Percentiles rank a stretch among this genome's conserved stretches.
Conservation (phyloP, 306 rosid species). For the Cicer chorassanicum region DNA sequence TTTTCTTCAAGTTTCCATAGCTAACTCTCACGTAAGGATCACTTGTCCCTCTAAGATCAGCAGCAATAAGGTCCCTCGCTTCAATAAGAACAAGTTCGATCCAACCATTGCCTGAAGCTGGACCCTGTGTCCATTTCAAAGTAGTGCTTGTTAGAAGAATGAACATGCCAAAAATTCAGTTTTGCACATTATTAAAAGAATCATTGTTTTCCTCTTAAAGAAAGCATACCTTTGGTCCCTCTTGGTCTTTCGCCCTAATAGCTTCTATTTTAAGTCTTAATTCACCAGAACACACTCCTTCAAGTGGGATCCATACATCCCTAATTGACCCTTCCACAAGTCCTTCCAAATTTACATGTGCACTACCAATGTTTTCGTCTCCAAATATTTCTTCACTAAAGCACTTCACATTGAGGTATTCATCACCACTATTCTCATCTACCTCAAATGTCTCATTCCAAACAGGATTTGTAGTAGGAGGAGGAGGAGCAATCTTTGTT, state of each 20-base stretch:
- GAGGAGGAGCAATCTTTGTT: conserved; percentile 63
- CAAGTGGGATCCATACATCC: conserved; percentile 97
- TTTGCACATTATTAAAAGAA: conserved; percentile 23
- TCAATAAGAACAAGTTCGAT: conserved; percentile 86
- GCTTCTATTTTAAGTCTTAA: conserved; percentile 87
- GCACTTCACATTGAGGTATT: conserved; percentile 80
- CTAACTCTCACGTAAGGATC: conserved; percentile 93
- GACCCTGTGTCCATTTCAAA: conserved; percentile 59
- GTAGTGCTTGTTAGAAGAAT: conserved; percentile 43
- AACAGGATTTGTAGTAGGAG: conserved; percentile 54
- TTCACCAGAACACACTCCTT: conserved; percentile 90
- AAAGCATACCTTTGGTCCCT: conserved; percentile 77
- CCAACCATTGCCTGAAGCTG: conserved; percentile 65
- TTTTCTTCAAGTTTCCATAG: conserved; percentile 80
- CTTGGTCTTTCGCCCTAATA: conserved; percentile 63
- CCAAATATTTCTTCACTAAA: conserved; percentile 73
- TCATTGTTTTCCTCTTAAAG: conserved; percentile 26
- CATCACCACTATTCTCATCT: conserved; percentile 84
- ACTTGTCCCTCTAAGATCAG: conserved; percentile 97
- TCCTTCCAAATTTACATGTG: conserved; percentile 97
- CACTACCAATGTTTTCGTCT: conserved; percentile 84
- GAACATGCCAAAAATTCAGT: conserved; percentile 27
- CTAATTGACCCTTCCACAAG: conserved; percentile 61
- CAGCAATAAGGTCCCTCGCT: conserved; percentile 89
- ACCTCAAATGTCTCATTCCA: conserved; percentile 89